Evolutionary conservation across 2,329 filamentous ascomycete species (phyloP).

Genomic region (Beauveria medogensis): DNA sequence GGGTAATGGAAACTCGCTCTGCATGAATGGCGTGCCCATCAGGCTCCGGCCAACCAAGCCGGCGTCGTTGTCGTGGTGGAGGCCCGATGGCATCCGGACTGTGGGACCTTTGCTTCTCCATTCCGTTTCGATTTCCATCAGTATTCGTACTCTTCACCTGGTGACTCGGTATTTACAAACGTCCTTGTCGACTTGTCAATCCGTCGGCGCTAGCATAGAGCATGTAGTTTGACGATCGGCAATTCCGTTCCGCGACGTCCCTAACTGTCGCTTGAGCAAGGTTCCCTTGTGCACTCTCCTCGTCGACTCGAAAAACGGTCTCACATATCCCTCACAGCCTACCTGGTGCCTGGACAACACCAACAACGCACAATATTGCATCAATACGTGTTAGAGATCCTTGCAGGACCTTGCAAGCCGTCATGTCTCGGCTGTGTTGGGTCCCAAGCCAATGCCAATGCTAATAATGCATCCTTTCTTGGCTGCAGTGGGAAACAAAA

Average conservation of each 20-base stretch:
- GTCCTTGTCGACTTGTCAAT: too few species aligned
- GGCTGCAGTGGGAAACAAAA: neutral
- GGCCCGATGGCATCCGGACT: constrained; percentile 6
- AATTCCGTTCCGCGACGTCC: too few species aligned
- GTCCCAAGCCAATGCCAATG: neutral
- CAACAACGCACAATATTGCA: neutral
- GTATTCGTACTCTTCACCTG: neutral
- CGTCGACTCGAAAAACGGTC: too few species aligned
- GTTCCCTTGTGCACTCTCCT: too few species aligned
- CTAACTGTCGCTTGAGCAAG: too few species aligned
- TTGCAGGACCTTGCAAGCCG: neutral
- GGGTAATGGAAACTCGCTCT: constrained; percentile 5
- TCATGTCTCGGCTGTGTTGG: neutral
- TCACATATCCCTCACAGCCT: neutral
- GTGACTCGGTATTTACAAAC: neutral
- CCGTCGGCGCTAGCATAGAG: too few species aligned
- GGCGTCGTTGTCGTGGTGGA: neutral
- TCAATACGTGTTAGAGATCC: neutral
- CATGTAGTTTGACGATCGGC: too few species aligned
- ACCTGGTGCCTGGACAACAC: neutral
- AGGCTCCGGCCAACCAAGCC: neutral
- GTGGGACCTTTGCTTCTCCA: neutral
- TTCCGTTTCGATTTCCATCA: too few species aligned
- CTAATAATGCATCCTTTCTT: neutral
- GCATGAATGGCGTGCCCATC: constrained; percentile 1